phyloP scores from a whole-genome alignment of 495 filamentous ascomycete species.

The Parathielavia hyrcaniae region DNA sequence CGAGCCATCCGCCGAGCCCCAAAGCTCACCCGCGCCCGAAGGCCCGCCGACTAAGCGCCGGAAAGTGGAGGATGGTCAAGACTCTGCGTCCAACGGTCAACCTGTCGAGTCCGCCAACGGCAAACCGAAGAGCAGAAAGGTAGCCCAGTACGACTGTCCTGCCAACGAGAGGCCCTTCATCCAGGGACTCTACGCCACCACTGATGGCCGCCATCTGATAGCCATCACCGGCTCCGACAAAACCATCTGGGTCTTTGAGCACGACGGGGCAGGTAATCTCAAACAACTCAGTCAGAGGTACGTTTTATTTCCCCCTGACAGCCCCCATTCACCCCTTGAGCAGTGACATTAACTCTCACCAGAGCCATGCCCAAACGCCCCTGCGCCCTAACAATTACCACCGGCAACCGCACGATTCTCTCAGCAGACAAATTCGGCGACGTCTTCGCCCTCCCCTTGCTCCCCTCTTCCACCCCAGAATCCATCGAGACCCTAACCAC shows the following conservation, averaged over 20 bases:
- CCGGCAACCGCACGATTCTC: conserved; percentile 63
- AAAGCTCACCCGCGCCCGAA: conserved; percentile 23
- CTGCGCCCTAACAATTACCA: conserved; percentile 62
- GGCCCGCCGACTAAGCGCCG: conserved; percentile 32
- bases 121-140: conserved; percentile 15
- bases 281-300: conserved; percentile 68
- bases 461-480: conserved; percentile 28
- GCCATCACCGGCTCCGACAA: conserved; percentile 86
- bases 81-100: conserved; percentile 7
- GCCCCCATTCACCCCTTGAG: not conserved
- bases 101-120: not conserved
- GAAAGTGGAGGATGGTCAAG: conserved; percentile 20
- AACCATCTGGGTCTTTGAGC: conserved; percentile 70
- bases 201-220: conserved; percentile 59
- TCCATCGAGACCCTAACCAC: conserved; percentile 16
- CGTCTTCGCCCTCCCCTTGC: conserved; percentile 80
- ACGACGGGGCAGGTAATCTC: conserved; percentile 55
- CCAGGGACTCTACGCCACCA: conserved; percentile 51
- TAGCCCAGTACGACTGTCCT: conserved; percentile 11
- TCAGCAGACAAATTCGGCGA: conserved; percentile 93
- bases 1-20: conserved; percentile 2
- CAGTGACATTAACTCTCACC: conserved; percentile 12
- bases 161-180: conserved; percentile 37
- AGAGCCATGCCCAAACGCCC: conserved; percentile 88
- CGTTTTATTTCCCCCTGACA: conserved; percentile 15